Conservation (phyloP, 768 basidiomycete genomes). For the Suillus spraguei region DNA sequence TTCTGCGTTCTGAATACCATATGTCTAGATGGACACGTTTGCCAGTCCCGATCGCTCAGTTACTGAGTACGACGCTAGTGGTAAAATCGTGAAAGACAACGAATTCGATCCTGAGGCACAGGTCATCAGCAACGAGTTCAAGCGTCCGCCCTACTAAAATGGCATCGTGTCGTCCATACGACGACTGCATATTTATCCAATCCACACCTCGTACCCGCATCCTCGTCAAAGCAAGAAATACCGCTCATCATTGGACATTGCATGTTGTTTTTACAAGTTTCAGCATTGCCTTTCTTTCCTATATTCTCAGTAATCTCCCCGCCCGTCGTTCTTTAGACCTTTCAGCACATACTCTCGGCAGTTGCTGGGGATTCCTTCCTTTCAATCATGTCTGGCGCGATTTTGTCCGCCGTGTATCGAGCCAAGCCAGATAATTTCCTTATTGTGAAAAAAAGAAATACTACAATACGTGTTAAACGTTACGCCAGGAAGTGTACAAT, state of each 20-base stretch:
- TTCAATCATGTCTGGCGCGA: background rate
- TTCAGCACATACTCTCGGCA: background rate
- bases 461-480: too few relatives aligned
- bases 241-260: background rate
- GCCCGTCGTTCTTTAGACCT: background rate
- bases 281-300: background rate
- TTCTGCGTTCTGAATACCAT: constrained; percentile 10
- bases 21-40: constrained; percentile 67
- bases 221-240: background rate
- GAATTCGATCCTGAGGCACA: constrained; percentile 63
- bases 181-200: constrained; percentile 3
- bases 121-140: constrained; percentile 62
- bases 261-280: background rate
- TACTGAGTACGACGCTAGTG: constrained; percentile 58
- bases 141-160: constrained; percentile 49
- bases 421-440: background rate
- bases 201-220: background rate
- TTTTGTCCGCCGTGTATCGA: background rate
- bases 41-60: constrained; percentile 49
- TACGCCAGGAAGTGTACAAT: constrained; percentile 1
- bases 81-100: constrained; percentile 47
- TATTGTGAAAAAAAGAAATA: background rate
- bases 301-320: background rate
- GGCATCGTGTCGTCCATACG: background rate
- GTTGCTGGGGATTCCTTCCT: background rate